These are phyloP conservation scores for Zalaria sp. DNA, from an alignment of 2,329 filamentous ascomycete genomes.

Conservation along the genomic window DNA sequence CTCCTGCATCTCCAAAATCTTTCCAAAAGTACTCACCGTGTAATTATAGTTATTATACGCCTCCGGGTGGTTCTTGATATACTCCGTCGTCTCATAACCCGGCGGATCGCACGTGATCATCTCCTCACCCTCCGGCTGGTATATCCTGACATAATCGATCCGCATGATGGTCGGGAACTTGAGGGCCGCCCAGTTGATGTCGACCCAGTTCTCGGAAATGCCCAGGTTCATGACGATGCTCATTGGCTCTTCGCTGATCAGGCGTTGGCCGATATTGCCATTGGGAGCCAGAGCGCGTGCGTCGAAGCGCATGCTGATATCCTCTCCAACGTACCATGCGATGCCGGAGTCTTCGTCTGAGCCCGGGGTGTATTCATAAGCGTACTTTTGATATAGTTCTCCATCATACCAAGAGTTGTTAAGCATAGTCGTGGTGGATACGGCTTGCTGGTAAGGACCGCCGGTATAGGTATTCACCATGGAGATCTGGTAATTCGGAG, in stretches of 20 bases:
- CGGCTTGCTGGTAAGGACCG: conserved; percentile 41
- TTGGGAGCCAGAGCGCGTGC: conserved; percentile 38
- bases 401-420: conserved; percentile 44
- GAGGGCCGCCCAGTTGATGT: conserved; percentile 30
- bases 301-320: conserved; percentile 37
- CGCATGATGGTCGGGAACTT: conserved; percentile 38
- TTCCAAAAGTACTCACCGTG: conserved; percentile 27
- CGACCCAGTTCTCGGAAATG: conserved; percentile 35
- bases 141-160: conserved; percentile 41
- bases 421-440: conserved; percentile 39
- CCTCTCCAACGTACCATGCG: conserved; percentile 38
- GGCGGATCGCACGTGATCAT: conserved; percentile 41
- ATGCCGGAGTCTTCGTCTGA: conserved; percentile 30
- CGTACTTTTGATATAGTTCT: conserved; percentile 39
- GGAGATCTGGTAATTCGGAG: conserved; percentile 34
- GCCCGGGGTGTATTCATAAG: conserved; percentile 41
- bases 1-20: conserved; percentile 1
- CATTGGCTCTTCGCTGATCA: conserved; percentile 40
- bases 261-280: conserved; percentile 35
- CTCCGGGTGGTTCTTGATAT: conserved; percentile 32
- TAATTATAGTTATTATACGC: conserved; percentile 37
- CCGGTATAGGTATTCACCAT: conserved; percentile 39
- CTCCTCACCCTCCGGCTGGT: conserved; percentile 34
- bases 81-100: conserved; percentile 37
- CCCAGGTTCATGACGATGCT: conserved; percentile 39